Percentiles rank a stretch among this genome's conserved stretches.
These are phyloP conservation scores for Dentipellis sp. DNA, from an alignment of 768 basidiomycete species.

Conservation along the genomic window DNA sequence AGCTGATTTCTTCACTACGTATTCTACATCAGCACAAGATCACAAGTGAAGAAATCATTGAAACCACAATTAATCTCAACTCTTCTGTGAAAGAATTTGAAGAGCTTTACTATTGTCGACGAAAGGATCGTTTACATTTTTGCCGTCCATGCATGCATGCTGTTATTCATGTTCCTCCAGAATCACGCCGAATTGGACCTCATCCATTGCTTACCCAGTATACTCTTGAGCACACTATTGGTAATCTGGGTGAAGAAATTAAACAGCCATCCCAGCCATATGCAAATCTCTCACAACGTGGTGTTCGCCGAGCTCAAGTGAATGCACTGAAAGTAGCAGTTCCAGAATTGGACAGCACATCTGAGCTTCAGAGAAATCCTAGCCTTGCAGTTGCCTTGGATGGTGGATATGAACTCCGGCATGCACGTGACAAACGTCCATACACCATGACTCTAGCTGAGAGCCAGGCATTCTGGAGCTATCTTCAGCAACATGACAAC, in stretches of 20 bases:
- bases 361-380: background rate
- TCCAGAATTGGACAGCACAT: conserved; percentile 12
- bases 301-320: conserved; percentile 9
- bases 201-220: conserved; percentile 18
- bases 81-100: conserved; percentile 24
- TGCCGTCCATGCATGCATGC: conserved; percentile 23
- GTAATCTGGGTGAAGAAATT: conserved; percentile 19
- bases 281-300: conserved; percentile 16
- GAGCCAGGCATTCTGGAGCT: background rate
- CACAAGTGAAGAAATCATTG: background rate
- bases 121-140: conserved; percentile 23
- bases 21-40: background rate
- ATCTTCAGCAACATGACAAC: background rate
- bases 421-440: background rate
- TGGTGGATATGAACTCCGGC: background rate
- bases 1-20: conserved; percentile 1
- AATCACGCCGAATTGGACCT: conserved; percentile 19
- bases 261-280: conserved; percentile 20
- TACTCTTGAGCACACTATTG: conserved; percentile 24
- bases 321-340: conserved; percentile 18
- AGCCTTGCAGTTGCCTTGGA: background rate
- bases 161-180: conserved; percentile 20
- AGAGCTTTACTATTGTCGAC: conserved; percentile 28
- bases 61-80: conserved; percentile 7
- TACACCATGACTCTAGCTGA: background rate